Conservation (phyloP, 306 rosid genomes). For the Hylodesmum podocarpum region DNA sequence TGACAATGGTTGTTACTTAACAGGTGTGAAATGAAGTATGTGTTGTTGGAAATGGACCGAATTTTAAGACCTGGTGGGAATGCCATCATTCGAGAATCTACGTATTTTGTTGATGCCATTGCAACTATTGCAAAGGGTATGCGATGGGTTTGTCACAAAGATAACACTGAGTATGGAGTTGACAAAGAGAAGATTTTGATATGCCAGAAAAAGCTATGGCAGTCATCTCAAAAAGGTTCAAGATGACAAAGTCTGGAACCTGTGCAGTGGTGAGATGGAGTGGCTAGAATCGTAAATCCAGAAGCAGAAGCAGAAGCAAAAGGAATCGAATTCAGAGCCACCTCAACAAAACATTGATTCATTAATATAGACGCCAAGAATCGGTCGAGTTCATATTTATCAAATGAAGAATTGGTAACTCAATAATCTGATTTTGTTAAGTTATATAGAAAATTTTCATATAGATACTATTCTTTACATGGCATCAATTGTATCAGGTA, state of each 20-base stretch:
- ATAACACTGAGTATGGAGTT: constrained; percentile 60
- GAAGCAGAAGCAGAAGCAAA: constrained; percentile 30
- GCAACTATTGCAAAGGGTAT: constrained; percentile 65
- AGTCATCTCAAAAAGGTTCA: constrained; percentile 56
- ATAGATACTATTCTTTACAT: constrained; percentile 61
- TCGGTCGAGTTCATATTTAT: constrained; percentile 40
- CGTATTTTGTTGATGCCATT: constrained; percentile 74
- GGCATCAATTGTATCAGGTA: constrained; percentile 46
- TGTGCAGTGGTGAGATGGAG: constrained; percentile 20
- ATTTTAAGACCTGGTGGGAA: constrained; percentile 76
- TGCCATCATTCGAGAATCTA: constrained; percentile 74
- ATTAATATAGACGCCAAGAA: constrained; percentile 35
- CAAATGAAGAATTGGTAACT: constrained; percentile 47
- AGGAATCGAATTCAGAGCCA: constrained; percentile 50
- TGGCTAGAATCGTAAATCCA: constrained; percentile 33
- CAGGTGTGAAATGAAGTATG: constrained; percentile 93
- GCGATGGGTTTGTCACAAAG: constrained; percentile 84
- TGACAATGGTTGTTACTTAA: constrained; percentile 22
- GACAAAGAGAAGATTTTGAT: constrained; percentile 85
- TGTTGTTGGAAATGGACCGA: constrained; percentile 94
- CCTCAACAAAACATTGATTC: constrained; percentile 48
- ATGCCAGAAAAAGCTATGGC: constrained; percentile 93
- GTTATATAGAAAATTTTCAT: constrained; percentile 48
- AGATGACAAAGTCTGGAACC: constrained; percentile 47
- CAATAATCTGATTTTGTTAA: constrained; percentile 67